A percentile compares a stretch with the other conserved stretches of the same genome.
Evolutionary conservation across 768 basidiomycete species (phyloP).

Genomic region (Mycena alexandri): DNA sequence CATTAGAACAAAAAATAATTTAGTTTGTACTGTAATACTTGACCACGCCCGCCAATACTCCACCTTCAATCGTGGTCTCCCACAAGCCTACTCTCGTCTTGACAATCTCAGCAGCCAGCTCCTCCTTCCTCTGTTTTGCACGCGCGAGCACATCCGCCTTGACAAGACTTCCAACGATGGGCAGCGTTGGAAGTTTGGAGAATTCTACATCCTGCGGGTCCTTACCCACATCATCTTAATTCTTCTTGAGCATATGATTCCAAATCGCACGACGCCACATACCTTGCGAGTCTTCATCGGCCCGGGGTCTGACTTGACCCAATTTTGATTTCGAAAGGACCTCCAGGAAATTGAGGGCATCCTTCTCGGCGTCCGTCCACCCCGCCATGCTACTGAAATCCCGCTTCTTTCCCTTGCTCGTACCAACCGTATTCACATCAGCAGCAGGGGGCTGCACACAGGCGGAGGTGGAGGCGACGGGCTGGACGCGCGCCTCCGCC

Average conservation of each 20-base stretch:
- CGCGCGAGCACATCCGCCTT: constrained; percentile 63
- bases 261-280: constrained; percentile 39
- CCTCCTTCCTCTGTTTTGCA: constrained; percentile 65
- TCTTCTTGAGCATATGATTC: constrained; percentile 38
- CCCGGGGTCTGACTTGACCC: constrained; percentile 24
- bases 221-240: constrained; percentile 30
- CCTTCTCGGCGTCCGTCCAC: constrained; percentile 33
- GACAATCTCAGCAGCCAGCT: constrained; percentile 68
- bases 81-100: constrained; percentile 75
- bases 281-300: constrained; percentile 40
- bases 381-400: constrained; percentile 27
- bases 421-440: neutral
- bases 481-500: neutral
- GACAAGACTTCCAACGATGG: constrained; percentile 38
- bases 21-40: constrained; percentile 44
- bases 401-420: constrained; percentile 30
- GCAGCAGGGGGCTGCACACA: no score
- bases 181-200: constrained; percentile 25
- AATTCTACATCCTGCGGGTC: constrained; percentile 22
- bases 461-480: neutral
- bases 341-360: constrained; percentile 28
- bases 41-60: constrained; percentile 56
- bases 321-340: constrained; percentile 31
- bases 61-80: constrained; percentile 71
- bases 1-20: constrained; percentile 18